phyloP scores from a whole-genome alignment of 129 eudicot genomes.

The Calendula officinalis region DNA sequence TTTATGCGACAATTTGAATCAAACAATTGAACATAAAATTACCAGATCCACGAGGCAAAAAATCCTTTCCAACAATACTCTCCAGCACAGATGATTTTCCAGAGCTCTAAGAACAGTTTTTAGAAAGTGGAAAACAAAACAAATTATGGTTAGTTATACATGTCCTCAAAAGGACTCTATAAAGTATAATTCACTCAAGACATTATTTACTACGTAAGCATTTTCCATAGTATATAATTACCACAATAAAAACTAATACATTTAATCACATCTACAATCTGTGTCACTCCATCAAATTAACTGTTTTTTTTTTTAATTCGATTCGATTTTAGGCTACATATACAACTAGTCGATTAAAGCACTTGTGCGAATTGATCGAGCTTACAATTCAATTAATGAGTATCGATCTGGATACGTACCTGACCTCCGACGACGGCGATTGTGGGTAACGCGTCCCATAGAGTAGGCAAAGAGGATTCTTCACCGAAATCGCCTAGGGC shows the following conservation, averaged over 20 bases:
- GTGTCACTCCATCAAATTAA: background rate
- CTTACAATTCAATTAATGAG: background rate
- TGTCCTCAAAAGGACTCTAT: background rate
- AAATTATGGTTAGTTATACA: conserved; percentile 8
- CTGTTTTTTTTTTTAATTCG: background rate
- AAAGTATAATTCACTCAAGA: conserved; percentile 1
- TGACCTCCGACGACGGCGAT: conserved; percentile 68
- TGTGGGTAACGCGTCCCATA: conserved; percentile 59
- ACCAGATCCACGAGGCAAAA: conserved; percentile 99
- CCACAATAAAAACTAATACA: background rate
- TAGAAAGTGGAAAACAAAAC: background rate
- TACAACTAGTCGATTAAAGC: background rate
- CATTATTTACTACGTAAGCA: background rate
- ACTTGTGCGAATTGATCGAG: background rate
- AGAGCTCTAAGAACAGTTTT: conserved; percentile 56
- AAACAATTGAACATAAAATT: conserved; percentile 2
- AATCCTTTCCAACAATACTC: conserved; percentile 91
- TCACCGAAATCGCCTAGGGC: conserved; percentile 79
- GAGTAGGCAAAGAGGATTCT: conserved; percentile 50
- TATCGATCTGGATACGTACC: conserved; percentile 22
- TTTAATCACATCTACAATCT: background rate
- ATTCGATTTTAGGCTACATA: background rate
- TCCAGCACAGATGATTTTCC: conserved; percentile 96
- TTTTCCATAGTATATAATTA: background rate
- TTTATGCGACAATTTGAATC: background rate